Percentiles rank a stretch among this genome's conserved stretches.
phyloP scores from a whole-genome alignment of 352 stramenopile genomes.

The Globisporangium perplexum region DNA sequence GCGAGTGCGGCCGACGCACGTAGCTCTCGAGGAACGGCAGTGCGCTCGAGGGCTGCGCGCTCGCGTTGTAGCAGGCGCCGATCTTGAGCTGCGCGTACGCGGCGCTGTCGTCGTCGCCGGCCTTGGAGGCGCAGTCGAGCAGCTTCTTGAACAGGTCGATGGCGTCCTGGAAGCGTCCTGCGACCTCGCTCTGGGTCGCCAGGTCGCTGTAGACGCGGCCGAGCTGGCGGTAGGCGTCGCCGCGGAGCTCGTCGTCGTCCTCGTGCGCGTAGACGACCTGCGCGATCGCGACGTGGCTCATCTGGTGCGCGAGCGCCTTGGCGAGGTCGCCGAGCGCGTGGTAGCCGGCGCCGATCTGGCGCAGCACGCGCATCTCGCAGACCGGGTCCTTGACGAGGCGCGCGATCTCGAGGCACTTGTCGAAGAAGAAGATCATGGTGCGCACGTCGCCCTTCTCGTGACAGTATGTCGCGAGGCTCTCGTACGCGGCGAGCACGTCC shows the following conservation, averaged over 20 bases:
- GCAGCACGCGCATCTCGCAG: conserved; percentile 85
- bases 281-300: conserved; percentile 75
- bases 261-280: conserved; percentile 62
- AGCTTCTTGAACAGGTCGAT: conserved; percentile 77
- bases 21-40: conserved; percentile 83
- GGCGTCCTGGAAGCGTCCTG: conserved; percentile 28
- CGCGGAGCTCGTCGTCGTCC: conserved; percentile 47
- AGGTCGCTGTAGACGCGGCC: conserved; percentile 74
- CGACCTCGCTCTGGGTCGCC: conserved; percentile 37
- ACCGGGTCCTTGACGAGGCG: conserved; percentile 80
- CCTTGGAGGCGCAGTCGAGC: conserved; percentile 62
- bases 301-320: conserved; percentile 72
- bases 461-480: conserved; percentile 67
- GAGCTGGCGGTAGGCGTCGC: conserved; percentile 58
- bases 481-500: conserved; percentile 33
- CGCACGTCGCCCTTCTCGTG: conserved; percentile 74
- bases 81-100: conserved; percentile 70
- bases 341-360: conserved; percentile 80
- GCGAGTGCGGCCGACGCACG: conserved; percentile 16
- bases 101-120: conserved; percentile 51
- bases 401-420: conserved; percentile 91
- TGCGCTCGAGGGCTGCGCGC: conserved; percentile 53
- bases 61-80: conserved; percentile 66
- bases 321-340: conserved; percentile 64
- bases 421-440: conserved; percentile 92